A percentile compares a stretch with the other conserved stretches of the same genome.
phyloP scores from a whole-genome alignment of 257 asterid genomes.

The Capsicum pubescens region DNA sequence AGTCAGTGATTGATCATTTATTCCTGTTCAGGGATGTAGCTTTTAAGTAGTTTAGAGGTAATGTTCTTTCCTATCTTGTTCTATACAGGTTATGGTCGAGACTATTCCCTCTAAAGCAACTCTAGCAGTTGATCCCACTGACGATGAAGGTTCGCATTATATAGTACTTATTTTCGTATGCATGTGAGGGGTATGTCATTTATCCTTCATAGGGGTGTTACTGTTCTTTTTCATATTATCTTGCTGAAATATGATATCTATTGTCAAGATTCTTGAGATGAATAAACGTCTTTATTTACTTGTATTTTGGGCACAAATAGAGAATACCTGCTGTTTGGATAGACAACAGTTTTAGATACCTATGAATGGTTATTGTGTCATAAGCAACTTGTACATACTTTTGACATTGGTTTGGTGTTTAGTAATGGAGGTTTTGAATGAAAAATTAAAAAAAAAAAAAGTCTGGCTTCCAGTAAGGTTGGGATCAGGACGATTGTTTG shows the following conservation, averaged over 20 bases:
- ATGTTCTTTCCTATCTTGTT: not conserved
- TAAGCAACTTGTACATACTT: constrained; percentile 12
- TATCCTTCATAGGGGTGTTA: not conserved
- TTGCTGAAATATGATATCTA: constrained; percentile 12
- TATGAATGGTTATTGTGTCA: not conserved
- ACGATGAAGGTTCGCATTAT: constrained; percentile 59
- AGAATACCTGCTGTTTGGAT: not conserved
- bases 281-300: not conserved
- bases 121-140: constrained; percentile 38
- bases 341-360: not conserved
- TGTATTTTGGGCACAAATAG: not conserved
- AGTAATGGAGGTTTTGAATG: not conserved
- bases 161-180: constrained; percentile 20
- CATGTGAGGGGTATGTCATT: constrained; percentile 19
- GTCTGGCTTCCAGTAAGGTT: not conserved
- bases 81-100: constrained; percentile 56
- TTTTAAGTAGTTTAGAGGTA: not conserved
- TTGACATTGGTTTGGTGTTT: not conserved
- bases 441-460: not conserved
- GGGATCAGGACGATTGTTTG: not conserved
- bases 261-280: constrained; percentile 15
- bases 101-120: constrained; percentile 44
- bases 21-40: constrained; percentile 1
- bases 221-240: not conserved
- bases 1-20: not conserved